Base-by-base conservation (phyloP, 1,139 yeast species). In the Kurtzmaniella natalensis region DNA sequence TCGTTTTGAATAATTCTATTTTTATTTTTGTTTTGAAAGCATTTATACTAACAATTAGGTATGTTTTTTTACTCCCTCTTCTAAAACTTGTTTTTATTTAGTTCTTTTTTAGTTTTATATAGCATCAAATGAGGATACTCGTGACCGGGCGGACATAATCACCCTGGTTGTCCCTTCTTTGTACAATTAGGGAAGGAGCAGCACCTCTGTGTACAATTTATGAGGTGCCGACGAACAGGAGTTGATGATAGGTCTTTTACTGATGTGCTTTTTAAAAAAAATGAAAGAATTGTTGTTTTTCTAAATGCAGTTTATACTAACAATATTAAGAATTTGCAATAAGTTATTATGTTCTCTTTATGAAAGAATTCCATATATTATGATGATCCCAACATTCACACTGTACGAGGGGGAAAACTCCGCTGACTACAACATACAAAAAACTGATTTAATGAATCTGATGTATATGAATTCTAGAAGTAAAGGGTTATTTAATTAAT, bases 391-490 rank as follows among this genome's bases (percentile, higher is more conserved):
- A 59, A 51, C 57, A 74, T 74, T 74, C 80, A 74, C 80, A 74
- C 80, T 74, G 80, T 74, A 73, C 72, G 72, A 74, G 77, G 55
- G 57, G 74, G 46, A 50, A 47, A 40, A 45, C 67, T 60, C 64
- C 76, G 41, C 50, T 72, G 78, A 71, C 70, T 70, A 70, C 70
- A 57, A 50, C 53, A 51, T 41, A 50, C 55, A 65, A 59, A 75
- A 76, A 57, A 78, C 86, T 79, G 85, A 78, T 79, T 78, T 79
- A 79, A 79, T 79, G 86, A 79, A 70, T 78, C 86, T 79, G 86
- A 79, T 46, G 43, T 37, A 37, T 25, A 25, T n/a, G n/a, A n/a
- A n/a, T n/a, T n/a, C n/a, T n/a, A n/a, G n/a, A n/a, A n/a, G n/a
- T n/a, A n/a, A n/a, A n/a, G n/a, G n/a, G n/a, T n/a, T n/a, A n/a